These are phyloP conservation scores for Blastocystis sp. DNA, from an alignment of 352 stramenopile species.

Conservation along the genomic window DNA sequence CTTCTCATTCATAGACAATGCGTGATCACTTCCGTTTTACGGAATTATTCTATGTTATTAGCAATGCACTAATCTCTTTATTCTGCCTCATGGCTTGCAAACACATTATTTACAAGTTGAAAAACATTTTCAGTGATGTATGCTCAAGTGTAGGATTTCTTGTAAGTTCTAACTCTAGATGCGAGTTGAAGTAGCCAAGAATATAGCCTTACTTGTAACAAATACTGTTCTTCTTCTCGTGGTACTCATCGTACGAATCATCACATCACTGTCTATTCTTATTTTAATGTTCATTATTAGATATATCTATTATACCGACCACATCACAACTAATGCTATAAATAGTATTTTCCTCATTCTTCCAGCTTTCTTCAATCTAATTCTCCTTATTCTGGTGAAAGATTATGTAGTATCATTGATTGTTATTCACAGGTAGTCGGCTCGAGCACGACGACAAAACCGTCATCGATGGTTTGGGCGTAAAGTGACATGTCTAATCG, in stretches of 20 bases:
- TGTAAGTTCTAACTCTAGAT: not conserved
- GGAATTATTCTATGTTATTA: conserved; percentile 7
- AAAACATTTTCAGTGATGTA: not conserved
- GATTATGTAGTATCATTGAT: not conserved
- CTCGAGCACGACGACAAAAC: not conserved
- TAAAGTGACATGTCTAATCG: not conserved
- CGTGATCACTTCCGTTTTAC: not conserved
- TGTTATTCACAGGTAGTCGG: conserved; percentile 7
- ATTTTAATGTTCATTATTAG: not conserved
- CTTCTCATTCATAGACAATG: not conserved
- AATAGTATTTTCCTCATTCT: not conserved
- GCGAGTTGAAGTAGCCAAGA: conserved; percentile 47
- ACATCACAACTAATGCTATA: not conserved
- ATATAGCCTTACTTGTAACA: conserved; percentile 32
- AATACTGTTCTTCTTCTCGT: conserved; percentile 58
- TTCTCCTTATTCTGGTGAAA: conserved; percentile 46
- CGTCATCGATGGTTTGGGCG: not conserved
- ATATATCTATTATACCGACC: not conserved
- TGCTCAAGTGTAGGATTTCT: not conserved
- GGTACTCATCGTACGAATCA: not conserved
- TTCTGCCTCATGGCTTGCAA: conserved; percentile 35
- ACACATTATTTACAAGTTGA: conserved; percentile 63
- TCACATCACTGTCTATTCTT: not conserved
- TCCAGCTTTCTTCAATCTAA: conserved; percentile 20
- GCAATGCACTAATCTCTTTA: conserved; percentile 13